Evolutionary conservation across 305 asterid species (phyloP).

Genomic region (Lippia alba): DNA sequence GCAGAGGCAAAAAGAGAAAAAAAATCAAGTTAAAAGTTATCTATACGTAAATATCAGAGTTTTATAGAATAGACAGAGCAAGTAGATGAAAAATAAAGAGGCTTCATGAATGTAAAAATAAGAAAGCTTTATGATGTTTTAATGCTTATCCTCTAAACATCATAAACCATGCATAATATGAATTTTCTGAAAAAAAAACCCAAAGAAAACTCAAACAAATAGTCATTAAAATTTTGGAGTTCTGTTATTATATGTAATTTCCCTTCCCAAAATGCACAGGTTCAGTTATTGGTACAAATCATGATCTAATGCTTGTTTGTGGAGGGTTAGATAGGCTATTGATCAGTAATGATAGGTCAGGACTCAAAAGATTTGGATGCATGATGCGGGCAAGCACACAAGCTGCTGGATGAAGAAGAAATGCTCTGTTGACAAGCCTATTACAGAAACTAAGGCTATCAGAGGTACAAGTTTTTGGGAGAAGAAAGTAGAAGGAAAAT

Average conservation of each 20-base stretch:
- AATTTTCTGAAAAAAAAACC: conserved; percentile 17
- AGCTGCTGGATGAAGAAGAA: background rate
- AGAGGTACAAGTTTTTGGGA: too few species aligned
- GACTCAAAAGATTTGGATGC: background rate
- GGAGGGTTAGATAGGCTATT: background rate
- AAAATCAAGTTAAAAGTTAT: conserved; percentile 20
- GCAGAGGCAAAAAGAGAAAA: conserved; percentile 44
- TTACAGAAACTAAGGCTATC: too few species aligned
- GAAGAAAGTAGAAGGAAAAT: too few species aligned
- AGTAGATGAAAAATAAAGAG: background rate
- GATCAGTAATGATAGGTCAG: background rate
- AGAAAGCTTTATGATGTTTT: too few species aligned
- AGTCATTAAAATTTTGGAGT: background rate
- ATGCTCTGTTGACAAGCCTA: background rate
- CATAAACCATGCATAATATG: background rate
- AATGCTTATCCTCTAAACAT: background rate
- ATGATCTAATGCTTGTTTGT: background rate
- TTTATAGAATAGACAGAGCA: background rate
- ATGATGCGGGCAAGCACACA: background rate
- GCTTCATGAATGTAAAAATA: conserved; percentile 4
- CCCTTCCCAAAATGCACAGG: background rate
- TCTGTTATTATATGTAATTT: background rate
- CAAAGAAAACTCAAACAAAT: background rate
- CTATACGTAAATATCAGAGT: background rate
- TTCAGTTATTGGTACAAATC: background rate